Base-by-base conservation (phyloP, 2,329 filamentous ascomycete species). In the Pezicula neosporulosa region DNA sequence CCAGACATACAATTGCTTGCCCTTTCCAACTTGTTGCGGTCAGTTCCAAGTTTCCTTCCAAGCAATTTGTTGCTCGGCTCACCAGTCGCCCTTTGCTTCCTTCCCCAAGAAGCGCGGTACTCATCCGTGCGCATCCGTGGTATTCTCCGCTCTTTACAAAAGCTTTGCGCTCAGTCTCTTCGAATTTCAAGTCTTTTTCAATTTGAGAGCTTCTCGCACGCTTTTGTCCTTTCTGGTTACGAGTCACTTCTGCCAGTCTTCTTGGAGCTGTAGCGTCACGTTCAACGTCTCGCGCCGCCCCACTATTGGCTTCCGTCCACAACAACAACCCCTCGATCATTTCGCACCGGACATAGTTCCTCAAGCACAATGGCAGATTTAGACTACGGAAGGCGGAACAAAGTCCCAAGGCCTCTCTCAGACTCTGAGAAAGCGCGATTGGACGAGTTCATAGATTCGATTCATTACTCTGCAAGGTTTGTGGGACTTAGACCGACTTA, bases 381-480 rank as follows among this genome's bases (percentile, higher is more conserved):
- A 50, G 93, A 97, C 73, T 82, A 82, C 62, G 86, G 78, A 63
- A 85, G 93, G 69, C 89, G 93, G 68, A 97, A 97, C 76, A 87
- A 89, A 74, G 82, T 83, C 68, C 89, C 94, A 39, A 85, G 93
- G 55, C 81, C 86, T 56, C 75, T 99, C 51, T 83, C 86, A 30
- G 90, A 97, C 57, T 74, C 79, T 16, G 94, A 99, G 78, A 85
- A 88, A 59, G 83, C 87, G 60, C 84, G 87, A 54, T 78, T 99
- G 53, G 90, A 97, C 56, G 92, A 97, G 70, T 97, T 89, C 67
- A 83, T 94, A 60, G 91, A 97, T 64, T 83, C 84, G 30, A 99
- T 99, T 63, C 92, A 97, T 72, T 99, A 99, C 75, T 97, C 93
- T 48, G 83, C 89, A 57, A 83, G 91, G 91, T 96, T 77, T 64